Evolutionary conservation across 2,329 filamentous ascomycete genomes (phyloP).

Genomic region (Hortaea werneckii): DNA sequence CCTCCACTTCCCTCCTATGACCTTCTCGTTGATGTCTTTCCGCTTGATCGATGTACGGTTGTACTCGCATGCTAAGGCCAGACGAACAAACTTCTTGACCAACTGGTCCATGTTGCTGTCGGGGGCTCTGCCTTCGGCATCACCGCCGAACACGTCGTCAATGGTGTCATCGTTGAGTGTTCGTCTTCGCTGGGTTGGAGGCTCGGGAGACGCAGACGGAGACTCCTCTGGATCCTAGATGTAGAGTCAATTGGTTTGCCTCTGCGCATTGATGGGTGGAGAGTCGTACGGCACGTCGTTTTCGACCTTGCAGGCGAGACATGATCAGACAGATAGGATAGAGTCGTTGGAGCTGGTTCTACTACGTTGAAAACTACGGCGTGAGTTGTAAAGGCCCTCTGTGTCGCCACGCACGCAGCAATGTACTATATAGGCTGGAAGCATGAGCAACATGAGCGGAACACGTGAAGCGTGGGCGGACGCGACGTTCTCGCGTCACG

Average conservation of each 20-base stretch:
- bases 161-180: constrained; percentile 5
- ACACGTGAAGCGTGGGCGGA: not conserved
- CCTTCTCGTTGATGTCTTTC: constrained; percentile 50
- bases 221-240: not conserved
- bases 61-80: constrained; percentile 52
- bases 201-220: constrained; percentile 12
- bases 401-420: not conserved
- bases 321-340: not conserved
- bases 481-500: not conserved
- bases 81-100: constrained; percentile 52
- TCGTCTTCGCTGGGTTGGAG: constrained; percentile 22
- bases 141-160: constrained; percentile 11
- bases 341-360: not conserved
- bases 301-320: constrained; percentile 6
- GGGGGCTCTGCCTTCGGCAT: constrained; percentile 12
- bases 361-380: not conserved
- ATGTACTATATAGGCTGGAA: not conserved
- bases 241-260: not conserved
- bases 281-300: constrained; percentile 19
- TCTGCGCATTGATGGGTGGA: not conserved
- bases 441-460: not conserved
- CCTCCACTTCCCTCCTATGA: constrained; percentile 60
- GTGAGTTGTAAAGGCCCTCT: not conserved
- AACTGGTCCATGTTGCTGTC: constrained; percentile 32
- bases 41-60: constrained; percentile 48